A percentile compares a stretch with the other conserved stretches of the same genome.
Evolutionary conservation across 73 alveolate species (phyloP).

Genomic region (Uronychia binucleata): DNA sequence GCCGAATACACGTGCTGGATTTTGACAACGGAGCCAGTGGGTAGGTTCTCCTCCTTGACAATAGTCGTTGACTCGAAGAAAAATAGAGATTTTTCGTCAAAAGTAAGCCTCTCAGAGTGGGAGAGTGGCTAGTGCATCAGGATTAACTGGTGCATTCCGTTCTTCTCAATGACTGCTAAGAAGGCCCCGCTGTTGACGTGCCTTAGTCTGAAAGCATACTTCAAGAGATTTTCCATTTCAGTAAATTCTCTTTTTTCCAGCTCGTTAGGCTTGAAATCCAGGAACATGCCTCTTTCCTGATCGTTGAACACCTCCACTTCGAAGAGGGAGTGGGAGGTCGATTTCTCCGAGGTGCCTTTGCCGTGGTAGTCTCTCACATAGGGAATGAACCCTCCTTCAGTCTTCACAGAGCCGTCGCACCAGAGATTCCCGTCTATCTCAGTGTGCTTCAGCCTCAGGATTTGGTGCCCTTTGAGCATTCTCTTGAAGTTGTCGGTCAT

Average conservation of each 20-base stretch:
- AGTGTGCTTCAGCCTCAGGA: conserved; percentile 27
- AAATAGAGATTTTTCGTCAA: conserved; percentile 34
- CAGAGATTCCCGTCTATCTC: conserved; percentile 29
- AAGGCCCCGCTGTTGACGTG: conserved; percentile 59
- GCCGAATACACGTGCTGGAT: conserved; percentile 1
- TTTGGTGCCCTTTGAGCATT: conserved; percentile 32
- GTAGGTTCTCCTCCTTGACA: conserved; percentile 38
- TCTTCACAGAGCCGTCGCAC: conserved; percentile 11
- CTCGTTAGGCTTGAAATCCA: not conserved
- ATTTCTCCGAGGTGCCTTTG: conserved; percentile 7
- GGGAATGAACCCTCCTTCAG: not conserved
- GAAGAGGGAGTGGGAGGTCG: conserved; percentile 16
- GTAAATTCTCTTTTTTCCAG: not conserved
- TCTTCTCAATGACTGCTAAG: conserved; percentile 3
- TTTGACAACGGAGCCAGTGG: conserved; percentile 9
- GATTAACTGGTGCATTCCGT: not conserved
- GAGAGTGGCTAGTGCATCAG: not conserved
- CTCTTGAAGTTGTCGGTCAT: not conserved
- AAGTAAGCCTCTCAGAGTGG: not conserved
- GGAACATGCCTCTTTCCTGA: conserved; percentile 2
- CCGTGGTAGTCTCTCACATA: conserved; percentile 23
- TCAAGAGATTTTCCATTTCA: not conserved
- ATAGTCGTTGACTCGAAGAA: conserved; percentile 46
- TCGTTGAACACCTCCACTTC: conserved; percentile 9
- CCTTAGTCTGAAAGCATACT: conserved; percentile 28